Evolutionary conservation across 1,139 yeast species (phyloP), one percentile per base, ranked within the genome.

Genomic region (Blastobotrys apis): DNA sequence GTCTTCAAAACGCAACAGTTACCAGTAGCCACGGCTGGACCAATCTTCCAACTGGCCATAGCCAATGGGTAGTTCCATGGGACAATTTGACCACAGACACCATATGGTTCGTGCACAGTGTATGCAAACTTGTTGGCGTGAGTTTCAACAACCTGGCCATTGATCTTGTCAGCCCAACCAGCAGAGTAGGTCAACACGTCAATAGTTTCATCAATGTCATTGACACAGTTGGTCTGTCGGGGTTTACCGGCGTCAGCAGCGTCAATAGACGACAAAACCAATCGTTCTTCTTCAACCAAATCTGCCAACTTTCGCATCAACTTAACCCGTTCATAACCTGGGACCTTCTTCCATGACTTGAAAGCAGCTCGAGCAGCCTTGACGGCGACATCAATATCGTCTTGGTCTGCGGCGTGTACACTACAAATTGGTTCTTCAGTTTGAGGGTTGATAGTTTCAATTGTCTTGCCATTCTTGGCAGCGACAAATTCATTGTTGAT

Each of bases 11-110:
- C 81, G 56, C 80, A 69, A 41, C 84, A 78, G 69, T 84, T 84
- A 67, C 92, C 92, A 49, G 92, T 77, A 48, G 85, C 88, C 55
- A 84, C 67, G 49, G 90, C 88, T 36, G 94, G 92, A 43, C 82
- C 90, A 48, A 84, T 42, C 50, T 59, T 60, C 94, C 94, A 84
- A 20, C 85, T 69, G 58, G 81, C 74, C 86, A 84, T 83, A 67
- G 81, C 73, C 56, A 84, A 62, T 52, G 95, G 94, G 76, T 83
- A 86, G 67, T 86, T 86, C 94, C 95, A 86, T 52, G 95, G 95
- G 51, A 85, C 84, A 57, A 86, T 84, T 63, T 84, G 90, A 48
- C 92, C 94, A 68, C 90, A 82, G 40, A 86, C 92, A 57, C 95
- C 95, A 53, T 82, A 68, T 50, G 95, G 94, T 64, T 84, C 94